phyloP scores from a whole-genome alignment of 129 eudicot genomes.

The Tagetes erecta region DNA sequence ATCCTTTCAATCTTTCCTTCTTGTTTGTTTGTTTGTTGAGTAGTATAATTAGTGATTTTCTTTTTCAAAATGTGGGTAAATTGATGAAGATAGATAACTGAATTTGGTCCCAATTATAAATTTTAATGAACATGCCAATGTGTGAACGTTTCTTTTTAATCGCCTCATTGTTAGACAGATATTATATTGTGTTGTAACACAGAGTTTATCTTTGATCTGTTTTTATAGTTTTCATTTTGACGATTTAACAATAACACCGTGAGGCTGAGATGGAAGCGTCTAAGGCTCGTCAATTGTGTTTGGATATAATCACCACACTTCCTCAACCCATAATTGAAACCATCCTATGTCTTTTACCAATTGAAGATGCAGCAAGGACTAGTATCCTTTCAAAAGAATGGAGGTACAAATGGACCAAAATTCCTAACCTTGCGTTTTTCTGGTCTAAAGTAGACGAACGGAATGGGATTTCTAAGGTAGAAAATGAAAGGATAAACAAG shows the following conservation, averaged over 20 bases:
- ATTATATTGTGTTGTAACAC: too few species aligned
- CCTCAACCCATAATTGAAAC: constrained; percentile 15
- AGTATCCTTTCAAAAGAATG: constrained; percentile 21
- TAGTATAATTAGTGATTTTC: too few species aligned
- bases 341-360: constrained; percentile 14
- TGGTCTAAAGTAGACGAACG: not conserved
- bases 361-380: constrained; percentile 13
- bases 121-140: not conserved
- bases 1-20: not conserved
- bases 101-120: too few species aligned
- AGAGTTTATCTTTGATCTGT: not conserved
- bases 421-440: not conserved
- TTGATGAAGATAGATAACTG: too few species aligned
- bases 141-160: not conserved
- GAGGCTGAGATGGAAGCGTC: not conserved
- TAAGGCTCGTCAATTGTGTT: not conserved
- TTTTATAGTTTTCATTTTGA: not conserved
- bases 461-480: too few species aligned
- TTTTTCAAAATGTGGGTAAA: too few species aligned
- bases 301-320: constrained; percentile 12
- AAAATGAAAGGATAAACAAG: not conserved
- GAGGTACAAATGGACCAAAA: constrained; percentile 15
- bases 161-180: too few species aligned
- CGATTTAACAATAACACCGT: not conserved
- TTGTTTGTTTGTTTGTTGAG: not conserved